Conservation (phyloP, 2,329 filamentous ascomycete species). For the Xylaria digitata region DNA sequence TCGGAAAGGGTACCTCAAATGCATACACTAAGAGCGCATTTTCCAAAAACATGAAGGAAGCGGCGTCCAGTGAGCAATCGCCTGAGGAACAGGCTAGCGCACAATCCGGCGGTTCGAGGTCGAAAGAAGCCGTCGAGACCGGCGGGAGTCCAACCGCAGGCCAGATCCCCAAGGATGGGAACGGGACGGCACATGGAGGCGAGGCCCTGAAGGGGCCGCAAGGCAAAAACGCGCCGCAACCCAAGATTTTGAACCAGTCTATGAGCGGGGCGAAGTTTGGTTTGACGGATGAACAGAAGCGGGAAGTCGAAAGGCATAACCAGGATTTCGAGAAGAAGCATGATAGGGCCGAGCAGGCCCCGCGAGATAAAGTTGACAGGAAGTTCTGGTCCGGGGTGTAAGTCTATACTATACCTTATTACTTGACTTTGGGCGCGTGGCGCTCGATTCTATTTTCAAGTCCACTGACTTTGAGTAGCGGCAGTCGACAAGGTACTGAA, state of each 20-base stretch:
- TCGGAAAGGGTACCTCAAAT: constrained; percentile 54
- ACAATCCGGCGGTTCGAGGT: constrained; percentile 54
- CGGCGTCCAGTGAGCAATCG: constrained; percentile 37
- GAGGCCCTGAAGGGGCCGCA: constrained; percentile 50
- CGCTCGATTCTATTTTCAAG: constrained; percentile 2
- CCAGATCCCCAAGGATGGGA: constrained; percentile 41
- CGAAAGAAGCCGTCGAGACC: constrained; percentile 55
- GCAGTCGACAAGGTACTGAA: constrained; percentile 38
- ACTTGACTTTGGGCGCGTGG: constrained; percentile 16
- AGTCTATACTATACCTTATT: constrained; percentile 45
- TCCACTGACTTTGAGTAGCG: constrained; percentile 36
- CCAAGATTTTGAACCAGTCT: constrained; percentile 64
- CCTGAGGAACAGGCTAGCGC: constrained; percentile 52
- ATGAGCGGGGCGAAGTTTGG: constrained; percentile 53
- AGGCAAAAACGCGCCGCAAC: constrained; percentile 54
- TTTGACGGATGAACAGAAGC: constrained; percentile 63
- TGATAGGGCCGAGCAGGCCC: constrained; percentile 57
- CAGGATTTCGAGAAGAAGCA: constrained; percentile 66
- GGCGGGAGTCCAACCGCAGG: constrained; percentile 49
- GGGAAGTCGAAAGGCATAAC: constrained; percentile 70
- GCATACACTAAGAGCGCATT: constrained; percentile 51
- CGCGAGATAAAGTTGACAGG: constrained; percentile 64
- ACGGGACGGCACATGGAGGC: constrained; percentile 47
- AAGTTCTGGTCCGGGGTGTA: constrained; percentile 62
- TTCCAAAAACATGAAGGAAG: constrained; percentile 43